Base-by-base conservation (phyloP, 2,329 filamentous ascomycete genomes). In the Leptographium radiaticola region DNA sequence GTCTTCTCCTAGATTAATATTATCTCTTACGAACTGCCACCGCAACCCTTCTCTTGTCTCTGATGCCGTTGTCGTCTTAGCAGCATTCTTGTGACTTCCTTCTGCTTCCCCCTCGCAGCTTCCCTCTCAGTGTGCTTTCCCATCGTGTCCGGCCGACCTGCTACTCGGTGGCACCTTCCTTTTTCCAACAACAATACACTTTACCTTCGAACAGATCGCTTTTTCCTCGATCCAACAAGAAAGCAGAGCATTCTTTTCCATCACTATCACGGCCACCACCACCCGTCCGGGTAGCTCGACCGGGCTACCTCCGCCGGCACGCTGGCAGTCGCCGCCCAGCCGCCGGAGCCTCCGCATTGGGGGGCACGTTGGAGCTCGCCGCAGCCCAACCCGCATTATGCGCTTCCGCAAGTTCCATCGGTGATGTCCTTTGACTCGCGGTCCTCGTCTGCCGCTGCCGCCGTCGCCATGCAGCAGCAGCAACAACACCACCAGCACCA, bases 291-390 rank as follows among this genome's bases (percentile, higher is more conserved):
- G 51, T 53, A 42, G 31, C 52, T 44, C 46, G n/a, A 16, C 58
- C 52, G 52, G 30, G 33, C 53, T 61, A 53, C 53, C 52, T 57
- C 58, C 33, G 55, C 63, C 61, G 63, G 61, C 50, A 65, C 69
- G 63, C 69, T 80, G 75, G 73, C 74, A 60, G 69, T 77, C 61
- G 69, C 72, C 54, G 67, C 71, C 62, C 70, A 74, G 62, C 64
- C 71, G 53, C 65, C 71, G 56, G 67, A 67, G 48, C 62, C 69
- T 59, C 67, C 71, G 52, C 69, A 66, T 67, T 83, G n/a, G n/a
- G n/a, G 79, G 80, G 73, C 70, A 61, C 75, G 75, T 60, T 80
- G 76, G 74, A 66, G 74, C 56, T 75, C 78, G 44, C 71, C 77
- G 46, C 67, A 68, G 45, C 59, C 62, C 9, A 59, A 58, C 48